phyloP scores from a whole-genome alignment of 768 basidiomycete species.

The Mycena rebaudengoi region DNA sequence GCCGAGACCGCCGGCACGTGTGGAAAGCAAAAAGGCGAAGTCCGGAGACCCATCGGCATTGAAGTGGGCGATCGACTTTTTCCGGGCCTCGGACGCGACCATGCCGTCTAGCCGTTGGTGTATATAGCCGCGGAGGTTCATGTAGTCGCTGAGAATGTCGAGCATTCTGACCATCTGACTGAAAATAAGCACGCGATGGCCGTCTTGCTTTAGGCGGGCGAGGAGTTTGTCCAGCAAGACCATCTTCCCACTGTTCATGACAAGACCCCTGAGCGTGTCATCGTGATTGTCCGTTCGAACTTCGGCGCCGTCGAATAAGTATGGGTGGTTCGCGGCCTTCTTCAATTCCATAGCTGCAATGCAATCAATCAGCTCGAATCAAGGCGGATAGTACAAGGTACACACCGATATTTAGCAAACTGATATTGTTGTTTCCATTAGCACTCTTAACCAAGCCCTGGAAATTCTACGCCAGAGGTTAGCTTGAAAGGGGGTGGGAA shows the following conservation, averaged over 20 bases:
- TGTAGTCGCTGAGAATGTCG: constrained; percentile 98
- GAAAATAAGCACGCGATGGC: constrained; percentile 97
- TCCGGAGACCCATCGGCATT: constrained; percentile 93
- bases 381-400: constrained; percentile 13
- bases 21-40: constrained; percentile 96
- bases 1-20: constrained; percentile 95
- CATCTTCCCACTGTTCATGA: constrained; percentile 99
- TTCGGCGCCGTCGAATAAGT: constrained; percentile 97
- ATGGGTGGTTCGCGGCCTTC: constrained; percentile 98
- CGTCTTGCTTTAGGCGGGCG: constrained; percentile 87
- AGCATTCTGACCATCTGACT: constrained; percentile 99
- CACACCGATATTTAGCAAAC: constrained; percentile 91
- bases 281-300: constrained; percentile 64
- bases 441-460: constrained; percentile 90
- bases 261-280: constrained; percentile 92
- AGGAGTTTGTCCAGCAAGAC: constrained; percentile 97
- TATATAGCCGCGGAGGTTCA: constrained; percentile 86
- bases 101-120: constrained; percentile 96
- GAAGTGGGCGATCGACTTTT: constrained; percentile 97
- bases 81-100: constrained; percentile 92
- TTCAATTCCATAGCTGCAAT: constrained; percentile 95
- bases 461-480: constrained; percentile 73
- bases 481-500: neutral
- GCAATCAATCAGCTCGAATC: constrained; percentile 4
- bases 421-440: constrained; percentile 90